Base-by-base conservation (phyloP, 2,329 filamentous ascomycete genomes). In the Neofusicoccum umdonicola region DNA sequence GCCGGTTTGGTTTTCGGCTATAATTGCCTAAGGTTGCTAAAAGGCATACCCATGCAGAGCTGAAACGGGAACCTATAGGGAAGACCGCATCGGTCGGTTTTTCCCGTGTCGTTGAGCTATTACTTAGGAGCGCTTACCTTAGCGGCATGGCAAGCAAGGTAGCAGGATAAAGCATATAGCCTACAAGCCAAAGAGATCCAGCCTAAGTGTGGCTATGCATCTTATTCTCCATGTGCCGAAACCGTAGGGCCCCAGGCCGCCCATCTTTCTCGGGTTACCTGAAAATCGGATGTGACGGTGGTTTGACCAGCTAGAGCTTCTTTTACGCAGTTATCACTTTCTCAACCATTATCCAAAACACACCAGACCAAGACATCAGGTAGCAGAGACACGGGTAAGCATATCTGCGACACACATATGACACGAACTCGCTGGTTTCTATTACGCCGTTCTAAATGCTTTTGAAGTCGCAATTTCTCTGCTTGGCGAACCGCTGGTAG, bases 371-470 rank as follows among this genome's bases (percentile, higher is more conserved):
- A 15, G 19, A 34, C 31, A 34, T 50, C 11, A 13, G 22, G 13
- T 48, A 51, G 27, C 7, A 51, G 47, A 35, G 34, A 35, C 47
- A 34, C 22, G 12, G 27, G 37, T 11, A 37, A 17, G 31, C n/a
- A 15, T 6, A 5, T 37, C 31, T 52, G 15, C 8, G 50, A 37
- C 9, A 3, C 41, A 35, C 12, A 4, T 37, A 12, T 19, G 41
- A 47, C 27, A 35, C n/a, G 42, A 47, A 42, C 6, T 17, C 44
- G 39, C 12, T 19, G 19, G 31, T 11, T 47, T 60, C 56, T 60
- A 60, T 47, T 45, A 60, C 56, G 44, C 56, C 56, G 42, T 22
- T 57, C 56, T 60, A 60, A 27, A 60, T 60, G 42, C 56, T 60
- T 37, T 47, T 34, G 54, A 9, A 19, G 15, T 42, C 52, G 19